Percentiles rank a stretch among this genome's conserved stretches.
phyloP scores from a whole-genome alignment of 1,139 yeast species.

The Lodderomyces elongisporus region DNA sequence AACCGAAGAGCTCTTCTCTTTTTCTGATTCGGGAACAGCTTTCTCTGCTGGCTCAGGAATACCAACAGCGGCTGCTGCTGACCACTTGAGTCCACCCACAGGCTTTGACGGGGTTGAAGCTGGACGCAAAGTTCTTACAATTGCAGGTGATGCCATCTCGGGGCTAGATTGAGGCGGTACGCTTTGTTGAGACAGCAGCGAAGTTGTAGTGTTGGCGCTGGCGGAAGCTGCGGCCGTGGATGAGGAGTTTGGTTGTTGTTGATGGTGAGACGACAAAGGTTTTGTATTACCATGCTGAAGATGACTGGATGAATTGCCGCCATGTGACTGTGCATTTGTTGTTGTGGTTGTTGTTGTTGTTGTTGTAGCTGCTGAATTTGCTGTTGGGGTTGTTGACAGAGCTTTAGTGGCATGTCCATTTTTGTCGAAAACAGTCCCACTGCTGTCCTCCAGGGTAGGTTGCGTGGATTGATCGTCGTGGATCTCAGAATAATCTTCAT shows the following conservation, averaged over 20 bases:
- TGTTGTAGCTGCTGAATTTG: conserved; percentile 2
- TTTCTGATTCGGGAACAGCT: conserved; percentile 2
- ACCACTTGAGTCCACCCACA: conserved; percentile 62
- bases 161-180: conserved; percentile 12
- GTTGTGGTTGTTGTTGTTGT: conserved; percentile 4
- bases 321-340: conserved; percentile 3
- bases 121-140: conserved; percentile 54
- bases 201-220: conserved; percentile 1
- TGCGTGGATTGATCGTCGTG: conserved; percentile 9
- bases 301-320: conserved; percentile 1
- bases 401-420: conserved; percentile 4
- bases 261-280: not conserved
- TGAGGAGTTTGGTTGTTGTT: not conserved
- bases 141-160: conserved; percentile 26
- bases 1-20: too few relatives aligned
- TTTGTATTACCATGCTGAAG: not conserved
- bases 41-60: conserved; percentile 6
- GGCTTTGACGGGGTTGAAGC: conserved; percentile 66
- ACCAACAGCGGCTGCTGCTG: conserved; percentile 55
- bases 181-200: conserved; percentile 3
- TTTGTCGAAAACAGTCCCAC: not conserved
- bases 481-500: conserved; percentile 14
- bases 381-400: conserved; percentile 4
- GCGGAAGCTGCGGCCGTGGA: conserved; percentile 1
- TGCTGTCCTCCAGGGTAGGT: conserved; percentile 3